A percentile compares a stretch with the other conserved stretches of the same genome.
Evolutionary conservation across 305 asterid genomes (phyloP).

Genomic region (Fraxinus angustifolia): DNA sequence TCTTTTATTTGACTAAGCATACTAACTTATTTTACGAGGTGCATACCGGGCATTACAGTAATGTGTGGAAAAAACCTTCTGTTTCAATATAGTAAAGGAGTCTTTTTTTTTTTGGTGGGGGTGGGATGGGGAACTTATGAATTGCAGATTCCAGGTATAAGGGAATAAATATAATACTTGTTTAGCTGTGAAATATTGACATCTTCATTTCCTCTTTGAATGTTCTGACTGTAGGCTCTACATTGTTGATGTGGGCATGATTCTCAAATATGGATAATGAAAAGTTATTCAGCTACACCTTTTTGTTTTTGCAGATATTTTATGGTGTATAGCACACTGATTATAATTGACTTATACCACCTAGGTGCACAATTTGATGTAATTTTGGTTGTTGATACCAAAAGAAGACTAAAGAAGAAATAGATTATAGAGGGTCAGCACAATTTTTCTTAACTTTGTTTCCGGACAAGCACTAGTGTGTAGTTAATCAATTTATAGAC

Average conservation of each 20-base stretch:
- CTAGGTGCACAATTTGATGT: neutral
- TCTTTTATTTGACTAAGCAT: neutral
- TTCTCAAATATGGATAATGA: neutral
- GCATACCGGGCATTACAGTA: neutral
- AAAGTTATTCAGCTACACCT: neutral
- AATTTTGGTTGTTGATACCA: conserved; percentile 1
- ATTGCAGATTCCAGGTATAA: neutral
- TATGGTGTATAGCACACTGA: neutral
- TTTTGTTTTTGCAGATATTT: neutral
- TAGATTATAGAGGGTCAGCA: neutral
- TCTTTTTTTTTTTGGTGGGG: neutral
- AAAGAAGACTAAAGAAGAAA: neutral
- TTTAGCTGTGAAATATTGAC: neutral
- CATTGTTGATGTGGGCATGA: neutral
- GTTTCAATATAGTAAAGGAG: neutral
- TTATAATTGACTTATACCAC: neutral
- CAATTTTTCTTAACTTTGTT: neutral
- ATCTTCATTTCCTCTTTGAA: neutral
- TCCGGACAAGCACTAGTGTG: neutral
- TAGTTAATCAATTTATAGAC: neutral
- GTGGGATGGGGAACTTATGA: neutral
- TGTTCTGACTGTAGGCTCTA: neutral
- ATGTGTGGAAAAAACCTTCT: neutral
- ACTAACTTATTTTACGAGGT: neutral
- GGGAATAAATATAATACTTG: neutral